Conservation (phyloP, 805 yeast genomes). For the Barnettozyma californica region DNA sequence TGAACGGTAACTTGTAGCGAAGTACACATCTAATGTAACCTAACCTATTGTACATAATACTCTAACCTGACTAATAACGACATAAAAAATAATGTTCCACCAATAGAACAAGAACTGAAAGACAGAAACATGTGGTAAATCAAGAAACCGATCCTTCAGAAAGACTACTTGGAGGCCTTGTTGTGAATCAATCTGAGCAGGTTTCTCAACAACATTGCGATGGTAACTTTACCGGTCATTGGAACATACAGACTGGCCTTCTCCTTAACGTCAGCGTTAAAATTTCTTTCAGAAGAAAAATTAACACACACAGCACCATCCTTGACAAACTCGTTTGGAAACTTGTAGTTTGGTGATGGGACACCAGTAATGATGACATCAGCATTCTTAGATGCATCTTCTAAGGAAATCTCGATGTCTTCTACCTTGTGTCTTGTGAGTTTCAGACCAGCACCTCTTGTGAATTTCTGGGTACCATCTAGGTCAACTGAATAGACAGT, state of each 20-base stretch:
- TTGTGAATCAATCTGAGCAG: constrained; percentile 77
- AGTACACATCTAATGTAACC: neutral
- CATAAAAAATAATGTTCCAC: neutral
- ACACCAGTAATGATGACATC: constrained; percentile 97
- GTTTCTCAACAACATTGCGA: constrained; percentile 89
- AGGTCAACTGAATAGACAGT: constrained; percentile 89
- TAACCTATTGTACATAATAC: neutral
- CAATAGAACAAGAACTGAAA: neutral
- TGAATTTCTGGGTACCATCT: constrained; percentile 82
- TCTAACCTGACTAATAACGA: neutral
- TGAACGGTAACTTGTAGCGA: neutral
- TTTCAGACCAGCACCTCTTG: constrained; percentile 87
- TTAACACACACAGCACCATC: constrained; percentile 90
- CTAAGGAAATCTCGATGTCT: constrained; percentile 48
- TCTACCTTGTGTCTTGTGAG: constrained; percentile 78
- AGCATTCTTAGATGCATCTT: constrained; percentile 63
- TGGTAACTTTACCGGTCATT: constrained; percentile 93
- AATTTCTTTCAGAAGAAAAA: constrained; percentile 86
- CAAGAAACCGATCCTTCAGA: neutral
- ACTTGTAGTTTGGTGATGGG: constrained; percentile 77
- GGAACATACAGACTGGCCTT: constrained; percentile 93
- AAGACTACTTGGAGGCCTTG: constrained; percentile 24
- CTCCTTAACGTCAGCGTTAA: constrained; percentile 72
- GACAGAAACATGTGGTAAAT: neutral
- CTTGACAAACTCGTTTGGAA: constrained; percentile 73